Percentiles rank a stretch among this genome's conserved stretches.
These are phyloP conservation scores for Vitis vinifera DNA, from an alignment of 164 flowering plant species.

Conservation along the genomic window ASM3070453v1 NC_081820.1:539001-539500, in stretches of 20 bases:
- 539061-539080: too few relatives aligned
- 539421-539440: slow-evolving; percentile 11
- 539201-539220: slow-evolving; percentile 8
- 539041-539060: too few relatives aligned
- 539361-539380: slow-evolving; percentile 16
- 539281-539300: slow-evolving; percentile 12
- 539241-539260: slow-evolving; percentile 10
- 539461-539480: too few relatives aligned
- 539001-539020: too few relatives aligned
- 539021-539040: too few relatives aligned
- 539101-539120: too few relatives aligned
- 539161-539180: slow-evolving; percentile 8
- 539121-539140: not conserved
- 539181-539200: slow-evolving; percentile 4
- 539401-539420: slow-evolving; percentile 3
- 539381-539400: slow-evolving; percentile 13
- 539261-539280: slow-evolving; percentile 13
- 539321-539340: slow-evolving; percentile 12
- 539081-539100: not conserved
- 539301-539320: slow-evolving; percentile 5
- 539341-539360: slow-evolving; percentile 7
- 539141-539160: slow-evolving; percentile 1
- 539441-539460: not conserved
- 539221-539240: slow-evolving; percentile 11
- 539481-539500: not conserved